Conservation (phyloP, 2,329 filamentous ascomycete genomes). For the Fusarium buxicola region DNA sequence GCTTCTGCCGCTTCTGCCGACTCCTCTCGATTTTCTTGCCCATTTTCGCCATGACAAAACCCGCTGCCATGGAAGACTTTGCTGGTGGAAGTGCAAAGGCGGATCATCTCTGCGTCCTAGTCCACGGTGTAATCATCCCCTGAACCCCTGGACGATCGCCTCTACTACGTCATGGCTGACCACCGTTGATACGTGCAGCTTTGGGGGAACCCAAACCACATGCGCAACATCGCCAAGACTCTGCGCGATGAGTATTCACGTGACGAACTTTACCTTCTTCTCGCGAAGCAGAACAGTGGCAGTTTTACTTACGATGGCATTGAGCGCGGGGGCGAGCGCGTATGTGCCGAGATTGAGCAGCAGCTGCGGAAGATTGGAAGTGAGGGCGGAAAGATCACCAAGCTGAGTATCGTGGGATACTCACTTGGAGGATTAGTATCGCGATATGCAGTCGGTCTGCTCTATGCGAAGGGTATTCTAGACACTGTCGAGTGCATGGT, state of each 20-base stretch:
- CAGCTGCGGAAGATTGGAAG: conserved; percentile 67
- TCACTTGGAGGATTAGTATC: conserved; percentile 89
- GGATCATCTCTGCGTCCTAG: conserved; percentile 80
- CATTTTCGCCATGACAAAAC: conserved; percentile 39
- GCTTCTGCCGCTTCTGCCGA: neutral
- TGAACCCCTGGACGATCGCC: conserved; percentile 31
- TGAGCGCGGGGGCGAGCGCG: conserved; percentile 74
- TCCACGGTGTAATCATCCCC: conserved; percentile 73
- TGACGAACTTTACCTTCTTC: conserved; percentile 75
- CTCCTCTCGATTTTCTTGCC: conserved; percentile 12
- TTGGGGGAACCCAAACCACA: conserved; percentile 83
- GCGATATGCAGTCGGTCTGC: conserved; percentile 85
- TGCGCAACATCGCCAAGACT: conserved; percentile 74
- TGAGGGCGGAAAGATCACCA: conserved; percentile 77
- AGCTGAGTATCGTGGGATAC: conserved; percentile 89
- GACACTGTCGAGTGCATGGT: conserved; percentile 83
- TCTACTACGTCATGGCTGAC: conserved; percentile 41
- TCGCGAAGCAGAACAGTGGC: conserved; percentile 78
- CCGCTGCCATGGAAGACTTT: conserved; percentile 46
- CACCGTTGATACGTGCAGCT: conserved; percentile 57
- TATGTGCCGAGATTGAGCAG: conserved; percentile 75
- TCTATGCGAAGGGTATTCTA: conserved; percentile 84
- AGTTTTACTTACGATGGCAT: conserved; percentile 79
- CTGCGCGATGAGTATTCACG: conserved; percentile 70
- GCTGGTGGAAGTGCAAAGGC: conserved; percentile 65